Evolutionary conservation across 2,329 filamentous ascomycete species (phyloP).

Genomic region (Fonsecaea multimorphosa): DNA sequence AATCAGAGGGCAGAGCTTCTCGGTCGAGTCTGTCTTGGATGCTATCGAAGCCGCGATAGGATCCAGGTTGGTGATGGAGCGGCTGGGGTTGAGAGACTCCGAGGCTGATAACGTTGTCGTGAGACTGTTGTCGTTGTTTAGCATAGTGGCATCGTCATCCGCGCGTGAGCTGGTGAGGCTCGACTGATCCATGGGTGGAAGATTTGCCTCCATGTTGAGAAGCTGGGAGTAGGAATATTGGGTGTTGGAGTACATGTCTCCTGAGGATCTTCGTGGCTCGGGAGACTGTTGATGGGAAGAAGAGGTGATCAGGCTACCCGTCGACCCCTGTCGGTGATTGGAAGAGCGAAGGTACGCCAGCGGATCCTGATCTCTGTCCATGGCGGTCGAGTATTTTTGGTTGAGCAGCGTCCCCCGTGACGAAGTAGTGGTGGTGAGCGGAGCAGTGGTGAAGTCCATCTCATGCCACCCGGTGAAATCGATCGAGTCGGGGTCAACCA

Average conservation of each 20-base stretch:
- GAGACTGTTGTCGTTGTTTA: conserved; percentile 30
- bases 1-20: conserved; percentile 38
- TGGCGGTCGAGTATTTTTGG: conserved; percentile 34
- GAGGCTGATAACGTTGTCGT: conserved; percentile 25
- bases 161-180: conserved; percentile 34
- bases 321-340: conserved; percentile 27
- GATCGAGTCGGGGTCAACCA: conserved; percentile 34
- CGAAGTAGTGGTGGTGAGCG: conserved; percentile 29
- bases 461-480: conserved; percentile 38
- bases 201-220: conserved; percentile 37
- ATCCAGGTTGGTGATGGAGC: conserved; percentile 30
- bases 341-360: conserved; percentile 29
- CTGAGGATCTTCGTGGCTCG: conserved; percentile 25
- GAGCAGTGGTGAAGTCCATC: conserved; percentile 36
- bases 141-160: conserved; percentile 34
- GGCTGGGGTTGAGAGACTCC: conserved; percentile 34
- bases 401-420: conserved; percentile 17
- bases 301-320: conserved; percentile 20
- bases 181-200: conserved; percentile 36
- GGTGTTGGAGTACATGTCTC: conserved; percentile 33
- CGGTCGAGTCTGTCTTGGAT: conserved; percentile 26
- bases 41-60: conserved; percentile 31
- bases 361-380: conserved; percentile 34
- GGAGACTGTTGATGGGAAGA: conserved; percentile 30
- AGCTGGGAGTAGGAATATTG: conserved; percentile 36